These are phyloP conservation scores for Ceriops tagal DNA, from an alignment of 345 rosid genomes.

Conservation along the genomic window DNA sequence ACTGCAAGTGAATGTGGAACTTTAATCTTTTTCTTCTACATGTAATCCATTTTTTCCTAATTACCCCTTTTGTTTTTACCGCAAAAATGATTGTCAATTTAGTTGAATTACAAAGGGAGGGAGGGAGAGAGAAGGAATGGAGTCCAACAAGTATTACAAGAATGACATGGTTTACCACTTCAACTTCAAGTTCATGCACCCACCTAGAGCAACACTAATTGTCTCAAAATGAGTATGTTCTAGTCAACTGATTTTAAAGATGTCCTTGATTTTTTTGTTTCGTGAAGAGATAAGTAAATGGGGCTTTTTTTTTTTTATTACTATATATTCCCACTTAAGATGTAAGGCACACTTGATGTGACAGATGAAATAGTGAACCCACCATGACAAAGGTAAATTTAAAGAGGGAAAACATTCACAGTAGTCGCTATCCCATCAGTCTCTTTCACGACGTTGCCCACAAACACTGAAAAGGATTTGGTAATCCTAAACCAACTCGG, in stretches of 20 bases:
- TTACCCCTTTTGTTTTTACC: not conserved
- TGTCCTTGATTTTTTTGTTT: too few relatives aligned
- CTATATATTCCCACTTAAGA: too few relatives aligned
- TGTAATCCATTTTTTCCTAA: not conserved
- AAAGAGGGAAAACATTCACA: too few relatives aligned
- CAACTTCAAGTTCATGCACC: not conserved
- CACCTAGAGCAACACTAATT: not conserved
- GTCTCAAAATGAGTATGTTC: not conserved
- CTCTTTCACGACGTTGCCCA: not conserved
- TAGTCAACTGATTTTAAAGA: too few relatives aligned
- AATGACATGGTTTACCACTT: slow-evolving; percentile 1
- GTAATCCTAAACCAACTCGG: not conserved
- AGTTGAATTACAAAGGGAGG: not conserved
- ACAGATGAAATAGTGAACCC: too few relatives aligned
- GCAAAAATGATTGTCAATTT: not conserved
- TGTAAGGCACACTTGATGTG: too few relatives aligned
- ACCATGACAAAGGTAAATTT: too few relatives aligned
- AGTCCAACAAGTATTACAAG: not conserved
- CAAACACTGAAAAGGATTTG: not conserved
- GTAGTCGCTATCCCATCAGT: not conserved
- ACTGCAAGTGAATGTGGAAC: not conserved
- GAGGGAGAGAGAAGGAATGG: slow-evolving; percentile 2
- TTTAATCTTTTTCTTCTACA: not conserved
- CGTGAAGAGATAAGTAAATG: too few relatives aligned
- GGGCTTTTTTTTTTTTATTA: too few relatives aligned